Conservation (phyloP, 2,329 filamentous ascomycete species). For the Cordyceps cateniannulata region DNA sequence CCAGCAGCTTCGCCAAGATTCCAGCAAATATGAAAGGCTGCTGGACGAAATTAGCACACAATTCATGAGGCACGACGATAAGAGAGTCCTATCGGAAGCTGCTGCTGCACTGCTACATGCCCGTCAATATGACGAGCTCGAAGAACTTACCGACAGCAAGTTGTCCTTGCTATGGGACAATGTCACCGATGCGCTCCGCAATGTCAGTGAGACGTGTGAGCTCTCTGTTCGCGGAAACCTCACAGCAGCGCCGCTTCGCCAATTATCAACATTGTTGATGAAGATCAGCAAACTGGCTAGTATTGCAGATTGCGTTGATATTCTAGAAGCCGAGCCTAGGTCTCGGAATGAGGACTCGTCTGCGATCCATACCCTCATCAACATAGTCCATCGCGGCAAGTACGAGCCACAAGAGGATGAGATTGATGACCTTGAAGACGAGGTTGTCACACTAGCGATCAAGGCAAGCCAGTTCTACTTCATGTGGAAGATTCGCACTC, state of each 20-base stretch:
- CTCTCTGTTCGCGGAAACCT: constrained; percentile 67
- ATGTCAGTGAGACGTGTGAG: constrained; percentile 64
- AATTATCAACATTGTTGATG: constrained; percentile 66
- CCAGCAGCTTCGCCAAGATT: constrained; percentile 80
- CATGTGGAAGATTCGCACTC: constrained; percentile 76
- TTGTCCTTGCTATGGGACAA: constrained; percentile 82
- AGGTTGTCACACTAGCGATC: constrained; percentile 69
- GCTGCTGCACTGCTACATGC: constrained; percentile 78
- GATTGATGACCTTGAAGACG: constrained; percentile 70
- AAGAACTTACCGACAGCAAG: constrained; percentile 77
- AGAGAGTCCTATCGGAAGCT: constrained; percentile 77
- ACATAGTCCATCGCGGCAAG: constrained; percentile 67
- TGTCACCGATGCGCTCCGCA: constrained; percentile 63
- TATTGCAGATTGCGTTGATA: constrained; percentile 69
- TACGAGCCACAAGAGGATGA: constrained; percentile 63
- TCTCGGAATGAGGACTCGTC: constrained; percentile 41
- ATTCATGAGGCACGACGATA: constrained; percentile 86
- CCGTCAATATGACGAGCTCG: constrained; percentile 78
- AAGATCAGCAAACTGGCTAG: constrained; percentile 76
- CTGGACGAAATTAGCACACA: constrained; percentile 91
- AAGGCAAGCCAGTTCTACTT: constrained; percentile 81
- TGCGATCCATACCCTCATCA: constrained; percentile 63
- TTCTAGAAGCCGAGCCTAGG: constrained; percentile 59
- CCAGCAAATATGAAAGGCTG: constrained; percentile 70
- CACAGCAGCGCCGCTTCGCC: constrained; percentile 55